Evolutionary conservation across 2,329 filamentous ascomycete species (phyloP).

Genomic region (Cladosporium sp.): DNA sequence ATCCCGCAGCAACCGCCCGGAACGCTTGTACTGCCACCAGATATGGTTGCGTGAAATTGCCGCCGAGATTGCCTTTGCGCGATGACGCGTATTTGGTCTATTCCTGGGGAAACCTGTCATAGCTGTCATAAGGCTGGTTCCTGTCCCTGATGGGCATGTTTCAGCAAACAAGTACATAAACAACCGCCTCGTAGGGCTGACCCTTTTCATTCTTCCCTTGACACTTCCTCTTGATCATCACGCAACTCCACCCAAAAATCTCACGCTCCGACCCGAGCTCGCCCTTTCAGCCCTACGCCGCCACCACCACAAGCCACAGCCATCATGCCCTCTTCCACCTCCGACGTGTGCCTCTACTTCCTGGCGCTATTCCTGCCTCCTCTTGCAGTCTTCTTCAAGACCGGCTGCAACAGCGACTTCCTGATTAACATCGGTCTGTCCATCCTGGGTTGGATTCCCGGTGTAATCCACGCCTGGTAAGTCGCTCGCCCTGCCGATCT

Average conservation of each 20-base stretch:
- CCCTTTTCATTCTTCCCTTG: not conserved
- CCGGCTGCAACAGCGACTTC: constrained; percentile 51
- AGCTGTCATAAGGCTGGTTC: not conserved
- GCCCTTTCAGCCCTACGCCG: constrained; percentile 12
- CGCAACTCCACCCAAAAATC: not conserved
- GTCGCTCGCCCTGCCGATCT: constrained; percentile 14
- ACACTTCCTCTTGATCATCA: constrained; percentile 1
- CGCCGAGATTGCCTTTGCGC: constrained; percentile 2
- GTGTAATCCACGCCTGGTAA: constrained; percentile 56
- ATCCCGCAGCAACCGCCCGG: constrained; percentile 13
- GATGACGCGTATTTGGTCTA: constrained; percentile 4
- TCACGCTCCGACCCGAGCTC: not conserved
- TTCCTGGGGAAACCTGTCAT: not conserved
- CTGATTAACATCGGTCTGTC: constrained; percentile 51
- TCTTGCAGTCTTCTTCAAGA: constrained; percentile 58
- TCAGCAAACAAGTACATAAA: constrained; percentile 14
- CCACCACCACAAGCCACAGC: constrained; percentile 1
- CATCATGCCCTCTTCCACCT: constrained; percentile 22
- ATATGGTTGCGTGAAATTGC: constrained; percentile 1
- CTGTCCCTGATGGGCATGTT: constrained; percentile 5
- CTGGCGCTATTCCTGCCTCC: constrained; percentile 87
- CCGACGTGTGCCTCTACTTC: constrained; percentile 43
- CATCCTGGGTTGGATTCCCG: constrained; percentile 64
- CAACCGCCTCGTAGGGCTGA: constrained; percentile 15
- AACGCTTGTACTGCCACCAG: constrained; percentile 10